Percentiles rank a stretch among this genome's conserved stretches.
These are phyloP conservation scores for Mallotus japonicus DNA, from an alignment of 441 rosid genomes.

Conservation along the genomic window DNA sequence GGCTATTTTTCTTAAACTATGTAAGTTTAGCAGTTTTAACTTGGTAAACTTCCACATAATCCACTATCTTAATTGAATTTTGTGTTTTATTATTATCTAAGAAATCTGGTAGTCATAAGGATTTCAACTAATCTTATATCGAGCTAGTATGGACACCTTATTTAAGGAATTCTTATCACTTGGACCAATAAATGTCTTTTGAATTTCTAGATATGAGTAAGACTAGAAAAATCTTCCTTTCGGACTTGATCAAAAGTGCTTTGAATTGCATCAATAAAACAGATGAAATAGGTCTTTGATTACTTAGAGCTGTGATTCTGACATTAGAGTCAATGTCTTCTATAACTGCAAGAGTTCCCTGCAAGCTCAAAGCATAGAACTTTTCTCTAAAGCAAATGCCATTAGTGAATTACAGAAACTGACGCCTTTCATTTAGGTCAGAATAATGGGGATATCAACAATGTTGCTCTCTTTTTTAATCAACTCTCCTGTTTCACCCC, in stretches of 20 bases:
- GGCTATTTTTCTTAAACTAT: conserved; percentile 18
- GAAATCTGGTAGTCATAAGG: no score
- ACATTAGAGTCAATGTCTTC: conserved; percentile 11
- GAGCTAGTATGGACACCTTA: no score
- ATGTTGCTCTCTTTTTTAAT: background rate
- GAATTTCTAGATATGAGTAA: conserved; percentile 17
- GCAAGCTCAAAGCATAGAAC: conserved; percentile 27
- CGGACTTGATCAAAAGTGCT: no score
- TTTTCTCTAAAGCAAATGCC: background rate
- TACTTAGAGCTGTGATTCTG: conserved; percentile 9
- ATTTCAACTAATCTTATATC: no score
- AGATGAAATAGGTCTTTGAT: conserved; percentile 22
- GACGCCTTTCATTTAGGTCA: background rate
- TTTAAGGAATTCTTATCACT: no score
- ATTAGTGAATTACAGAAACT: conserved; percentile 5
- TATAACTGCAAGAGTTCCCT: conserved; percentile 27
- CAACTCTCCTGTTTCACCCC: no score
- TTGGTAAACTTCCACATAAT: conserved; percentile 27
- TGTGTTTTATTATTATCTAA: no score
- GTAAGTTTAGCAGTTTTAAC: conserved; percentile 16
- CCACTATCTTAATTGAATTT: conserved; percentile 12
- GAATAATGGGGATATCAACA: conserved; percentile 6
- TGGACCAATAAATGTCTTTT: background rate
- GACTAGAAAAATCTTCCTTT: conserved; percentile 18
- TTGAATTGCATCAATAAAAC: conserved; percentile 26